Conservation (phyloP, 768 basidiomycete genomes). For the Lactarius evosmus region DNA sequence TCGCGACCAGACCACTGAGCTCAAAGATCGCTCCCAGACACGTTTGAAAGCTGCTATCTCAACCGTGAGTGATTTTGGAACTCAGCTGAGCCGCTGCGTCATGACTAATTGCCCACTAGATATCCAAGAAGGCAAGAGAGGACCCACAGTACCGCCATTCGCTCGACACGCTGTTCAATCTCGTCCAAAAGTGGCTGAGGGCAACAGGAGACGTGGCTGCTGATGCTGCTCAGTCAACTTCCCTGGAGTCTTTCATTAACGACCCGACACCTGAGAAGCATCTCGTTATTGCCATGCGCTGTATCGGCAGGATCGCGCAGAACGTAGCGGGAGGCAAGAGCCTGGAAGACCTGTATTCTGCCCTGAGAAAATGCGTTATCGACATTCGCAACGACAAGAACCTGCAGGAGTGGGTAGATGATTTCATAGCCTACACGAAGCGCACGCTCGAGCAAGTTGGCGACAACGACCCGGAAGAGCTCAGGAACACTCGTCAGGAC, state of each 20-base stretch:
- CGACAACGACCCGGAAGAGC: constrained; percentile 52
- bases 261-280: constrained; percentile 66
- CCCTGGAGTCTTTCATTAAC: constrained; percentile 53
- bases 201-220: constrained; percentile 49
- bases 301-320: constrained; percentile 43
- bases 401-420: constrained; percentile 53
- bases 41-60: constrained; percentile 52
- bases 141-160: constrained; percentile 58
- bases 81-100: not conserved
- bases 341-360: constrained; percentile 47
- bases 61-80: constrained; percentile 39
- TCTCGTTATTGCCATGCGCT: constrained; percentile 48
- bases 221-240: constrained; percentile 41
- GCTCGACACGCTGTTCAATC: constrained; percentile 54
- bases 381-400: constrained; percentile 53
- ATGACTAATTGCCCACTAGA: constrained; percentile 38
- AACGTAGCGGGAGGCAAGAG: constrained; percentile 51
- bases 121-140: constrained; percentile 60
- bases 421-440: constrained; percentile 47
- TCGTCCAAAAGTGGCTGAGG: constrained; percentile 56
- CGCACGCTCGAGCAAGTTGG: constrained; percentile 48
- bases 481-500: constrained; percentile 39
- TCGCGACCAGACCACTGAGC: constrained; percentile 43
- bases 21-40: constrained; percentile 40
- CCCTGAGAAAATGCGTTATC: constrained; percentile 43